Evolutionary conservation across 192 early-diverging fungal genomes (phyloP), one percentile per base, ranked within the genome.

Genomic region (Podila epicladia): DNA sequence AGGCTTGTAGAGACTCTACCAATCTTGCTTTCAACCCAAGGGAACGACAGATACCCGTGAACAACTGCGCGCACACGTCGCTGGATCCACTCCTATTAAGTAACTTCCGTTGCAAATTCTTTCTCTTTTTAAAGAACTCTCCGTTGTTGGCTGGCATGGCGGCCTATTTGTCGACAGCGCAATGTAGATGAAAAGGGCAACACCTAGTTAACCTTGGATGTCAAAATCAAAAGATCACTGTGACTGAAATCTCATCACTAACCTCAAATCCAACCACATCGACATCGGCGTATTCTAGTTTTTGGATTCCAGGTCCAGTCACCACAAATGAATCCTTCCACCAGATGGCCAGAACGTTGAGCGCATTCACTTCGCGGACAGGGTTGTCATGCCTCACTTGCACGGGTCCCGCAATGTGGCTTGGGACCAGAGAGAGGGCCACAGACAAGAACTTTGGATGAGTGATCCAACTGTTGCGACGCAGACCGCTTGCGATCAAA

Each of bases 1-100:
- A 69, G 3, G 92, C 89, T 49, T 92, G 90, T 8, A 95, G 57
- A 6, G 92, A 92, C 51, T 84, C 89, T 22, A 94, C 75, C 13
- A 95, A 63, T 38, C 93, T 82, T 19, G 91, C 65, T 33, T 89
- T 82, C 17, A 91, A 74, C 5, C 86, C 88, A 9, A 89, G 61
- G 0, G 85, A 71, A 29, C 82, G 48, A 84, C 85, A 85, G 88
- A 91, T 41, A 84, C 70, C 69, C 83, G 75, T 38, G 26, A 80
- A 80, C 53, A 80, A 24, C 49, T 80, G 77, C 20, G 77, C 61
- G 84, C 87, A 70, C 62, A 86, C 24, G 71, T 87, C 69, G 86
- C 87, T 31, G 60, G 82, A 45, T 68, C 84, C 62, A 82, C 84
- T 41, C 61, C 64, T 22, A 58, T 74, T 72, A 72, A 62, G 15